Conservation (phyloP, 257 asterid genomes). For the Solanum tarijense region DNA sequence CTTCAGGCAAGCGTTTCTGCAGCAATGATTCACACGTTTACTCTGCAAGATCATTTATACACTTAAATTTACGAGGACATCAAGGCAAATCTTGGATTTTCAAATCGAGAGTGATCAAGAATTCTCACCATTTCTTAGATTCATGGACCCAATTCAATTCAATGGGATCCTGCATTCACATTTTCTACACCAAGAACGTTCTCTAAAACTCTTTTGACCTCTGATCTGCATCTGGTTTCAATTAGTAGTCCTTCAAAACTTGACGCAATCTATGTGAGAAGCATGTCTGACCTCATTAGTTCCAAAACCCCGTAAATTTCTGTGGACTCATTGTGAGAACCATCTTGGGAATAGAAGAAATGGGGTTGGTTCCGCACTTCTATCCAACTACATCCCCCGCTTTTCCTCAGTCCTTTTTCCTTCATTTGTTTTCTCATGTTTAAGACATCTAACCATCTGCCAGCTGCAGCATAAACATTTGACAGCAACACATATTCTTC, state of each 20-base stretch:
- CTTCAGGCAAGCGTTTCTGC: neutral
- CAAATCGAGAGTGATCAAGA: neutral
- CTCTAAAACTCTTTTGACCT: neutral
- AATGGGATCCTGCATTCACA: neutral
- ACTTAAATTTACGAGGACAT: neutral
- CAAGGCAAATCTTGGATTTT: neutral
- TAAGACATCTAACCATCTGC: constrained; percentile 59
- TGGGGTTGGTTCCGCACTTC: constrained; percentile 48
- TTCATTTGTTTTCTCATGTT: constrained; percentile 46
- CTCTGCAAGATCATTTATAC: neutral
- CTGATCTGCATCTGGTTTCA: neutral
- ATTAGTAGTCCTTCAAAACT: neutral
- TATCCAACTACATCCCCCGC: constrained; percentile 68
- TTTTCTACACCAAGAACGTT: neutral
- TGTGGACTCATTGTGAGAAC: constrained; percentile 22
- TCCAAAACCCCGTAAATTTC: constrained; percentile 40
- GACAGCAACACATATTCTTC: constrained; percentile 59
- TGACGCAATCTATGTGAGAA: neutral
- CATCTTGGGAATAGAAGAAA: constrained; percentile 51
- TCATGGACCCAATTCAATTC: neutral
- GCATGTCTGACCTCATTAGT: constrained; percentile 35
- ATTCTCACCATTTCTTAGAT: neutral
- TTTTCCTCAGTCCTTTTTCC: constrained; percentile 49
- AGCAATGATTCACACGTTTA: neutral
- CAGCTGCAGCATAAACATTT: constrained; percentile 58